These are phyloP conservation scores for Cajanus cajan DNA, from an alignment of 306 rosid genomes.

Conservation along the genomic window DNA sequence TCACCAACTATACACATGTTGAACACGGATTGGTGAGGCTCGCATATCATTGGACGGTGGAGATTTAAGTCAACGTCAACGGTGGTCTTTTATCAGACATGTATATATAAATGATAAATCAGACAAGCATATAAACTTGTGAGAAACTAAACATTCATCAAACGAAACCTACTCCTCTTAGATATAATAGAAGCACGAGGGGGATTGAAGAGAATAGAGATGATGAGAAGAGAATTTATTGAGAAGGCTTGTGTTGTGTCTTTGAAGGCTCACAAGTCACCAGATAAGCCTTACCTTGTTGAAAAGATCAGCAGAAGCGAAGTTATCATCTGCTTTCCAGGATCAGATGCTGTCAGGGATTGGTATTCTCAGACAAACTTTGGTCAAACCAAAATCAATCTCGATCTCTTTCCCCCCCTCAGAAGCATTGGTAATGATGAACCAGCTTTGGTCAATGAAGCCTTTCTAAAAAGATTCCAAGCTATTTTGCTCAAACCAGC, in stretches of 20 bases:
- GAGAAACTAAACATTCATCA: background rate
- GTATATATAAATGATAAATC: no score
- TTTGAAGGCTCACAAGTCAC: conserved; percentile 31
- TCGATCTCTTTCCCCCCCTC: conserved; percentile 45
- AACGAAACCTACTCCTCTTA: background rate
- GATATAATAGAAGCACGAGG: background rate
- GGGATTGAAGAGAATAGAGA: background rate
- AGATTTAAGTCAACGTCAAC: background rate
- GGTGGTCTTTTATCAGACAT: background rate
- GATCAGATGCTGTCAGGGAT: conserved; percentile 36
- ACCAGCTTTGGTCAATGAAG: conserved; percentile 49
- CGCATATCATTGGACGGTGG: background rate
- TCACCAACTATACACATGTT: background rate
- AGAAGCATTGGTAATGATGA: conserved; percentile 58
- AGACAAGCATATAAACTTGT: background rate
- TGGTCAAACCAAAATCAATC: conserved; percentile 48
- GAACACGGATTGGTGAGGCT: background rate
- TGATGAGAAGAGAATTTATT: background rate
- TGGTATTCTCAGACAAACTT: conserved; percentile 41
- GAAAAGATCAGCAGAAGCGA: background rate
- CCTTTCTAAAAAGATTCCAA: conserved; percentile 44
- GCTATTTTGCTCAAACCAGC: background rate
- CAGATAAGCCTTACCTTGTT: conserved; percentile 21
- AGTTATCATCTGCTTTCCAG: conserved; percentile 46
- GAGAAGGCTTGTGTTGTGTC: conserved; percentile 34